Percentiles rank a stretch among this genome's conserved stretches.
These are phyloP conservation scores for Hypsizygus ulmarius DNA, from an alignment of 1,284 basidiomycete genomes.

Conservation along the genomic window DNA sequence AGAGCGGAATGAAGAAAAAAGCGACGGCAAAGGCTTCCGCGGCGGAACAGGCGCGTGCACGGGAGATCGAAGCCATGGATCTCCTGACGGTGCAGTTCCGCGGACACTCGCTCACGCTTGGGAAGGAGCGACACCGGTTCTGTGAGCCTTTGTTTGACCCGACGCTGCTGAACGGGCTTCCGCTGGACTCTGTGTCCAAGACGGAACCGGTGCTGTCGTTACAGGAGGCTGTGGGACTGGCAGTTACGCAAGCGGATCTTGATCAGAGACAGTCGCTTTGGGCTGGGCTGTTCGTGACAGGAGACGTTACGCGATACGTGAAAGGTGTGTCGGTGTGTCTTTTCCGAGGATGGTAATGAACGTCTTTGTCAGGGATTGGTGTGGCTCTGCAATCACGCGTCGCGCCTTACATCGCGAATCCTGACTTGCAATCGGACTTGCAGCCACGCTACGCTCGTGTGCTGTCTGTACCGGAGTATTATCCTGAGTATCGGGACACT, in stretches of 20 bases:
- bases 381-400: conserved; percentile 76
- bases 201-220: conserved; percentile 43
- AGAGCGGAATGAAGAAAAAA: conserved; percentile 75
- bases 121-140: conserved; percentile 85
- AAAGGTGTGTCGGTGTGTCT: conserved; percentile 56
- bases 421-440: conserved; percentile 66
- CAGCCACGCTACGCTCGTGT: conserved; percentile 69
- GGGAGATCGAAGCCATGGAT: conserved; percentile 80
- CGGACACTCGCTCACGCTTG: conserved; percentile 72
- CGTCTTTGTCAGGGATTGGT: conserved; percentile 50
- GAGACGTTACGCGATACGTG: conserved; percentile 73
- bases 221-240: conserved; percentile 63
- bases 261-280: conserved; percentile 73
- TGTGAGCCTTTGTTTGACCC: conserved; percentile 90
- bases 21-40: conserved; percentile 73
- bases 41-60: conserved; percentile 75
- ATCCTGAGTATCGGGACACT: conserved; percentile 85
- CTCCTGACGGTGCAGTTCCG: conserved; percentile 73
- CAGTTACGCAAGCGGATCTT: conserved; percentile 56
- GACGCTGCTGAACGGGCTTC: conserved; percentile 40
- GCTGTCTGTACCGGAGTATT: conserved; percentile 86
- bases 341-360: conserved; percentile 9
- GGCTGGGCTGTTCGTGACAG: conserved; percentile 82
- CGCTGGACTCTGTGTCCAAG: conserved; percentile 19
- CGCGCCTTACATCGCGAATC: conserved; percentile 64